Evolutionary conservation across 257 asterid species (phyloP).

Genomic region (Rhazya stricta): DNA sequence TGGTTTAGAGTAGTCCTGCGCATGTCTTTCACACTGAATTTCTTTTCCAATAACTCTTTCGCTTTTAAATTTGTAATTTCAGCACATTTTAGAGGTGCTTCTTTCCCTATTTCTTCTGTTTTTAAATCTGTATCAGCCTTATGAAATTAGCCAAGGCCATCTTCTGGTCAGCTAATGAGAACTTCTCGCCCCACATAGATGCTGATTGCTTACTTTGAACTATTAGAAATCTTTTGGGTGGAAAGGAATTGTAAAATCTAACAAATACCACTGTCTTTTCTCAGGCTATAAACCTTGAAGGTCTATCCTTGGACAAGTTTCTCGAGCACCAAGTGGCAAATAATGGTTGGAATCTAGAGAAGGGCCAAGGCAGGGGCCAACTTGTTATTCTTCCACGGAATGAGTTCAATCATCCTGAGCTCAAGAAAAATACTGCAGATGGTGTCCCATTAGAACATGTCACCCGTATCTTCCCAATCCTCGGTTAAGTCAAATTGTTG

Average conservation of each 20-base stretch:
- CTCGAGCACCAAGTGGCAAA: slow-evolving; percentile 58
- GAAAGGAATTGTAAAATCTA: not conserved
- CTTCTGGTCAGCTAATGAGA: not conserved
- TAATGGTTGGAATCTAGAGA: slow-evolving; percentile 65
- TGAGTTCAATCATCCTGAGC: slow-evolving; percentile 78
- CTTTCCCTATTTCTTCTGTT: not conserved
- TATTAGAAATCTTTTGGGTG: not conserved
- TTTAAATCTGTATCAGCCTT: not conserved
- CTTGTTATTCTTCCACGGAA: slow-evolving; percentile 50
- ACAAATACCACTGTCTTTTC: not conserved
- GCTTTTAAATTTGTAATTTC: not conserved
- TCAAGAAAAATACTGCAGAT: slow-evolving; percentile 60
- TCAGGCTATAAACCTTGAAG: slow-evolving; percentile 80
- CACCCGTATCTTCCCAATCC: slow-evolving; percentile 72
- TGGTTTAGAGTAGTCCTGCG: not conserved
- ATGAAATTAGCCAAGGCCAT: not conserved
- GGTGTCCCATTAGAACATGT: slow-evolving; percentile 63
- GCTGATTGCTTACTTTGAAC: not conserved
- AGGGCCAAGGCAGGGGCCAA: slow-evolving; percentile 52
- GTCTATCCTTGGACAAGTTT: slow-evolving; percentile 68
- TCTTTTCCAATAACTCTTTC: not conserved
- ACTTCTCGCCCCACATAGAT: not conserved
- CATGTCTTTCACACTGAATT: not conserved
- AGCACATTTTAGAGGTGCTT: too few species aligned
- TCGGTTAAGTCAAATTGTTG: slow-evolving; percentile 30